phyloP scores from a whole-genome alignment of 805 yeast species.

The Candida coquimbonensis region DNA sequence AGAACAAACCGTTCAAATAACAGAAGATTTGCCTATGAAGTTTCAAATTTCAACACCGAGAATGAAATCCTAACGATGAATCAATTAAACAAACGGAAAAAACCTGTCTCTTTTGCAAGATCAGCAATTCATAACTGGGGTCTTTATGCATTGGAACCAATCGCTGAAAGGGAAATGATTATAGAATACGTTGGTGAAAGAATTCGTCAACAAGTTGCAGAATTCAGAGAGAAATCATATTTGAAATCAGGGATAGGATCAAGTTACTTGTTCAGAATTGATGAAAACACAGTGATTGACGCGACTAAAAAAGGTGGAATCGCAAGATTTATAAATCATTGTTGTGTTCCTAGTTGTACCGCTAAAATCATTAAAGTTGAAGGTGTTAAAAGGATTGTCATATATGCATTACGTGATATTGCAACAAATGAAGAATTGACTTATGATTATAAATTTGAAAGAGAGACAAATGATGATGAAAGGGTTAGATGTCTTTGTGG shows the following conservation, averaged over 20 bases:
- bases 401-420: conserved; percentile 85
- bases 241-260: conserved; percentile 92
- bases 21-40: conserved; percentile 84
- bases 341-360: conserved; percentile 96
- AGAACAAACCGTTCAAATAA: conserved; percentile 82
- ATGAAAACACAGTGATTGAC: conserved; percentile 90
- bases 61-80: conserved; percentile 77
- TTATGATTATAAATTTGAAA: conserved; percentile 91
- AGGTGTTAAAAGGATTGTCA: conserved; percentile 88
- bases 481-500: conserved; percentile 92
- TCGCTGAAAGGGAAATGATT: conserved; percentile 94
- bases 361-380: conserved; percentile 95
- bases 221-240: conserved; percentile 80
- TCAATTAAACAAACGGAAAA: conserved; percentile 81
- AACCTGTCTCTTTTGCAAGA: conserved; percentile 93
- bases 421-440: conserved; percentile 88
- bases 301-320: conserved; percentile 97
- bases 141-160: conserved; percentile 88
- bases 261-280: conserved; percentile 84
- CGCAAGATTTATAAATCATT: conserved; percentile 94
- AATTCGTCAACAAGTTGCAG: conserved; percentile 89
- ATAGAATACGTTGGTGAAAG: conserved; percentile 97
- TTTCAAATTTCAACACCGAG: conserved; percentile 76
- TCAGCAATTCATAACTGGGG: conserved; percentile 99
- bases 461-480: conserved; percentile 83